Percentiles rank a stretch among this genome's conserved stretches.
Evolutionary conservation across 139 green algal species (phyloP).

Genomic region (Coelastrella sp.): DNA sequence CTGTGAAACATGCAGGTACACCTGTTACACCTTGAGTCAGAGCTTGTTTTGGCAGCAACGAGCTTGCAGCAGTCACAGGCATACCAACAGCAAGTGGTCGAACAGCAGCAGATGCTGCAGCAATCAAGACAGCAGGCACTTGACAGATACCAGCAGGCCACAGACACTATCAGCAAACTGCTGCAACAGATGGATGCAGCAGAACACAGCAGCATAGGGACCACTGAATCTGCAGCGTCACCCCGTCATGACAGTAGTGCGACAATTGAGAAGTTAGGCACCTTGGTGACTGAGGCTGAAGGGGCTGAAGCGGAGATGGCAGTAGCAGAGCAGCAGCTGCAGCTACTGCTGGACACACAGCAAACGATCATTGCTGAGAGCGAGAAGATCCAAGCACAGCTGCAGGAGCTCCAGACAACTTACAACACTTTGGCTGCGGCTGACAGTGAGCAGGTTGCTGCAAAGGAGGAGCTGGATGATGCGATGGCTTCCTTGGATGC

Average conservation of each 20-base stretch:
- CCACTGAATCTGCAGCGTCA: not conserved
- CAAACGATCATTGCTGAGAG: too few relatives aligned
- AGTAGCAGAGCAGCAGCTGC: slow-evolving; percentile 8
- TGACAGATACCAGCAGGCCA: slow-evolving; percentile 12
- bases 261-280: not conserved
- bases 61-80: slow-evolving; percentile 12
- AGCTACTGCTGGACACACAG: not conserved
- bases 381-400: not conserved
- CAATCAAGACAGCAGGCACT: slow-evolving; percentile 20
- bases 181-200: not conserved
- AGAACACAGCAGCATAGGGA: not conserved
- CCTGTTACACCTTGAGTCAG: slow-evolving; percentile 2
- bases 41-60: slow-evolving; percentile 17
- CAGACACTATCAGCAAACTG: not conserved
- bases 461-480: not conserved
- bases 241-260: not conserved
- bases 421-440: not conserved
- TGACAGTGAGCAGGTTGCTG: slow-evolving; percentile 2
- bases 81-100: not conserved
- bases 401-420: slow-evolving; percentile 1
- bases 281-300: not conserved
- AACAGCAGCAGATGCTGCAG: slow-evolving; percentile 32
- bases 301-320: not conserved
- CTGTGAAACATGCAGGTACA: not conserved
- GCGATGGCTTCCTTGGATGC: slow-evolving; percentile 23